Base-by-base conservation (phyloP, 208 protist species). In the Porcisia deanei region DNA sequence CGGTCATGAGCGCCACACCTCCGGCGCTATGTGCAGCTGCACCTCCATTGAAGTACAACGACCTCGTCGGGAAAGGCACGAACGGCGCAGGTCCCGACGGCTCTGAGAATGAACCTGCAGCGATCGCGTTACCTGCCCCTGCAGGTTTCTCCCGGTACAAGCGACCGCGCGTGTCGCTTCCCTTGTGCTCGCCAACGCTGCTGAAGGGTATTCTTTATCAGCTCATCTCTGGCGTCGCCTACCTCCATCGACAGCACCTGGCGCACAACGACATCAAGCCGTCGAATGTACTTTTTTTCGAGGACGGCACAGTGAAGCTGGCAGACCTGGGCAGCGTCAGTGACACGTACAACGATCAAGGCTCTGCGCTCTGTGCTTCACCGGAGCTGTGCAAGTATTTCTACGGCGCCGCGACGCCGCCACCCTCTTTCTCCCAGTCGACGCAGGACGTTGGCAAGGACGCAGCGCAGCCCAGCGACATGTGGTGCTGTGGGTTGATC, bases 261-360 rank as follows among this genome's bases (percentile, higher is more conserved):
- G 90, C 93, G 14, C 93, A 97, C 81, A 94, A 95, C 80, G 93
- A 97, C 77, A 79, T 97, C 58, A 97, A 97, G 76, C 85, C 85
- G 20, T 84, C 89, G n/a, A 97, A 97, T 73, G 72, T 97, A 47
- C 79, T 97, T 25, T 71, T 97, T 18, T 95, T 90, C 66, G 86
- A 88, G 53, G 87, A 95, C 65, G 93, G 93, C 52, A 79, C 84
- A 5, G 77, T 95, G 55, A 93, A 93, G 78, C 76, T 97, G 45
- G 80, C 82, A 1, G 93, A 97, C 81, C 80, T 97, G 39, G 93
- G 87, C 20, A 88, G 88, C 68, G 80, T 94, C 3, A 73, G 75
- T 18, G 81, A 71, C 20, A 66, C 59, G 6, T 97, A 89, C 82
- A 87, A 88, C 60, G 93, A 90, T 30, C 82, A 90, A 41, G 93